phyloP scores from a whole-genome alignment of 352 stramenopile species.

The Albugo candida region DNA sequence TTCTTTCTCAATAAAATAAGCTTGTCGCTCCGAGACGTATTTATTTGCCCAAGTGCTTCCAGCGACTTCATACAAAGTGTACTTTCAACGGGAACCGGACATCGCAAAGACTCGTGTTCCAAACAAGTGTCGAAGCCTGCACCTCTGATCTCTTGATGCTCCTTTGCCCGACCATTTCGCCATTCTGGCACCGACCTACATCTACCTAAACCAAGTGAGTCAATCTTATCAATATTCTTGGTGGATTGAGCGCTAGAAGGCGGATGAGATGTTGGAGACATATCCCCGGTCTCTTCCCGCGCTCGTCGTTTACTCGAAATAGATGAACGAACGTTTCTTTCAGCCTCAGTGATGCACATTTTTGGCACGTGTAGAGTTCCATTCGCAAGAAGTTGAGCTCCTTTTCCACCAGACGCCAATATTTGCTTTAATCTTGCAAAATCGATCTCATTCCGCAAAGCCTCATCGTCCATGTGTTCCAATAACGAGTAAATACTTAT shows the following conservation, averaged over 20 bases:
- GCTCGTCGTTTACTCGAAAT: too few species aligned
- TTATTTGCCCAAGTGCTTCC: not conserved
- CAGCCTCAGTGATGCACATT: not conserved
- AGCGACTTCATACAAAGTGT: slow-evolving; percentile 1
- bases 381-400: not conserved
- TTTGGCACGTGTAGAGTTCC: not conserved
- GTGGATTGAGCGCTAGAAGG: too few species aligned
- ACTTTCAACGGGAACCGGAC: slow-evolving; percentile 8
- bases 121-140: slow-evolving; percentile 4
- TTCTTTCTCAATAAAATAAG: slow-evolving; percentile 40
- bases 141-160: not conserved
- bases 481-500: slow-evolving; percentile 25
- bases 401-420: not conserved
- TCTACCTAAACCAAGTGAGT: too few species aligned
- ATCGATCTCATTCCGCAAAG: not conserved
- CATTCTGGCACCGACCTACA: not conserved
- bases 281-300: too few species aligned
- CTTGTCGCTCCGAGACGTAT: slow-evolving; percentile 13
- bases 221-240: too few species aligned
- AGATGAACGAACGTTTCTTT: too few species aligned
- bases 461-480: slow-evolving; percentile 7
- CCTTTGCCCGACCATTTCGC: not conserved
- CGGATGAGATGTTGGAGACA: too few species aligned
- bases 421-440: not conserved
- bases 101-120: slow-evolving; percentile 24